Evolutionary conservation across 345 rosid species (phyloP).

Genomic region (Eucalyptus viminalis): DNA sequence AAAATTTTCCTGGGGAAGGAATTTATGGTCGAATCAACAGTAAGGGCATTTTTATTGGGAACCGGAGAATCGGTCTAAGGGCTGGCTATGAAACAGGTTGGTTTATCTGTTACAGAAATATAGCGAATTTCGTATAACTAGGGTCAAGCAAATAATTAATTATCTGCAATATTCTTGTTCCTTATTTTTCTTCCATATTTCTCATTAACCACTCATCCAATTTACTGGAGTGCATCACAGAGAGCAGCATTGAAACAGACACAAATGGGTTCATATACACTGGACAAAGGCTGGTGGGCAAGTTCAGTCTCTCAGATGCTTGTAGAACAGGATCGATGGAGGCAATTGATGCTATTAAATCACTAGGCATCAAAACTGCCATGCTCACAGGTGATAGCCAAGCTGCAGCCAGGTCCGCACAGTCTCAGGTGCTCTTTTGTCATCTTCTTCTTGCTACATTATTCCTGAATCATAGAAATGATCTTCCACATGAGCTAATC

Average conservation of each 20-base stretch:
- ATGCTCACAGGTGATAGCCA: constrained; percentile 82
- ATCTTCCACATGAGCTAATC: not conserved
- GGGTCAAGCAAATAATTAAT: not conserved
- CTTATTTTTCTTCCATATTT: not conserved
- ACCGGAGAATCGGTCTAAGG: constrained; percentile 41
- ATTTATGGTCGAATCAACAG: constrained; percentile 56
- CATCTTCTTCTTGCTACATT: not conserved
- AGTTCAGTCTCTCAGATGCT: constrained; percentile 55
- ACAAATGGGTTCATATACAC: constrained; percentile 48
- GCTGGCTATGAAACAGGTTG: constrained; percentile 48
- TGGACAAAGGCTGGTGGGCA: constrained; percentile 26
- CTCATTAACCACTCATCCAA: not conserved
- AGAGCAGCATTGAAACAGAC: constrained; percentile 18
- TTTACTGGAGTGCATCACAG: not conserved
- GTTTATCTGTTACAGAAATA: not conserved
- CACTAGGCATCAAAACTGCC: constrained; percentile 40
- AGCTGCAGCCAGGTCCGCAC: constrained; percentile 54
- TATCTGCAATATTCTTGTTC: not conserved
- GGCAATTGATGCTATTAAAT: constrained; percentile 47
- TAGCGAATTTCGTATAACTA: not conserved
- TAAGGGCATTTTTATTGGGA: constrained; percentile 46
- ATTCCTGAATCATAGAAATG: not conserved
- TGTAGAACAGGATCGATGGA: constrained; percentile 61
- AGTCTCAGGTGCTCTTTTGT: constrained; percentile 39
- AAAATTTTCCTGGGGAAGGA: constrained; percentile 83